These are phyloP conservation scores for Isatis tinctoria DNA, from an alignment of 345 rosid species.

Conservation along the genomic window DNA sequence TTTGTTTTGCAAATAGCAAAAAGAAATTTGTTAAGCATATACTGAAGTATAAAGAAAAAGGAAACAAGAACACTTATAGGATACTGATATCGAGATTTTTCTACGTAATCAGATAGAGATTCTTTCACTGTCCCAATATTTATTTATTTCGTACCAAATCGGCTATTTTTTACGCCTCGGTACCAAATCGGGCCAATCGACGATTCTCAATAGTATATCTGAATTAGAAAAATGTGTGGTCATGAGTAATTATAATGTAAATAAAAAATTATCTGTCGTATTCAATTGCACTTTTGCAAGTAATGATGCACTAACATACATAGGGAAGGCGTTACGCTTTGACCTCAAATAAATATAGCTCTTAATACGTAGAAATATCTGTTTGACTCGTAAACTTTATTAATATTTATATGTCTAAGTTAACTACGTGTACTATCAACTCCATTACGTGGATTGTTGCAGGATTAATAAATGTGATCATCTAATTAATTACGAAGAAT, in stretches of 20 bases:
- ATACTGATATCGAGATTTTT: not conserved
- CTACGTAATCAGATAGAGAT: conserved; percentile 11
- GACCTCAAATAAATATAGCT: conserved; percentile 11
- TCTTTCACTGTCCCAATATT: not conserved
- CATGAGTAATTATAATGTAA: not conserved
- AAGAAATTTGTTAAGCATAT: not conserved
- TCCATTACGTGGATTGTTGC: conserved; percentile 22
- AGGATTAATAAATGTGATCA: conserved; percentile 12
- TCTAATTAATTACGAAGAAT: conserved; percentile 9
- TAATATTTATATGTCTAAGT: not conserved
- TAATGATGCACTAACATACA: conserved; percentile 14
- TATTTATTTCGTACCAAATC: not conserved
- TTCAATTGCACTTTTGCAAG: conserved; percentile 10
- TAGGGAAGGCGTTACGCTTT: conserved; percentile 5
- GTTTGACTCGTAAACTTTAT: conserved; percentile 21
- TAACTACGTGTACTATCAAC: conserved; percentile 24
- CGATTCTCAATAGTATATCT: conserved; percentile 6
- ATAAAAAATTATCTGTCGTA: not conserved
- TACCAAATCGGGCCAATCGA: not conserved
- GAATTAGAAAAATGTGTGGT: not conserved
- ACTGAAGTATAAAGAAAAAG: not conserved
- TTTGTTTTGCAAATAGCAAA: not conserved
- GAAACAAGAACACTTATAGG: not conserved
- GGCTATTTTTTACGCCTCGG: not conserved
- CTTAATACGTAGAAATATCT: not conserved